Evolutionary conservation across 2,329 filamentous ascomycete species (phyloP).

Genomic region (Akanthomyces lecanii): DNA sequence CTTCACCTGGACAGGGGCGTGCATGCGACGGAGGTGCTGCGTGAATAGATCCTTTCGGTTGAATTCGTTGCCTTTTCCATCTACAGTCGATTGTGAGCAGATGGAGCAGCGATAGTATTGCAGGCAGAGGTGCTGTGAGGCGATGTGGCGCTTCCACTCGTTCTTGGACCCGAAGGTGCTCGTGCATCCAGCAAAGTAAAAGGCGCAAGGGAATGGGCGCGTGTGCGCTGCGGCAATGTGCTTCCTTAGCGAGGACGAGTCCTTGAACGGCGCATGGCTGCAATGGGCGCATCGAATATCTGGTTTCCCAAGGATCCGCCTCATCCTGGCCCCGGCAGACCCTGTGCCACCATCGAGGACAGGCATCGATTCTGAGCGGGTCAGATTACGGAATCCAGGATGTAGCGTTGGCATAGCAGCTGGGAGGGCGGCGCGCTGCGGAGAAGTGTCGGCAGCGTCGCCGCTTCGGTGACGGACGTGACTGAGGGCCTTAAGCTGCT

Average conservation of each 20-base stretch:
- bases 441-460: slow-evolving; percentile 28
- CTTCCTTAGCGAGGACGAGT: slow-evolving; percentile 61
- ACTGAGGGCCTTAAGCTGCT: slow-evolving; percentile 62
- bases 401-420: slow-evolving; percentile 14
- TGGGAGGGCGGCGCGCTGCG: slow-evolving; percentile 10
- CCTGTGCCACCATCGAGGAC: slow-evolving; percentile 26
- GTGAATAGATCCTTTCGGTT: slow-evolving; percentile 96
- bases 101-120: slow-evolving; percentile 62
- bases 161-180: slow-evolving; percentile 91
- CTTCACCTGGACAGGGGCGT: slow-evolving; percentile 65
- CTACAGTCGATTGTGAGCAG: slow-evolving; percentile 50
- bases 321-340: slow-evolving; percentile 39
- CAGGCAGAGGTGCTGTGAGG: slow-evolving; percentile 78
- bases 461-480: slow-evolving; percentile 56
- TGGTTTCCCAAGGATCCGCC: slow-evolving; percentile 51
- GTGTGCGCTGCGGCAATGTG: slow-evolving; percentile 66
- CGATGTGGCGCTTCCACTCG: slow-evolving; percentile 95
- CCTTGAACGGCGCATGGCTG: slow-evolving; percentile 62
- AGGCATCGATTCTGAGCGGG: slow-evolving; percentile 18
- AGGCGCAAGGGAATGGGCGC: slow-evolving; percentile 77
- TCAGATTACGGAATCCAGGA: slow-evolving; percentile 5
- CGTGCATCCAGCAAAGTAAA: slow-evolving; percentile 75
- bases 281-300: slow-evolving; percentile 60
- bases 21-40: slow-evolving; percentile 92
- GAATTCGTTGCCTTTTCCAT: slow-evolving; percentile 66